Evolutionary conservation across 768 basidiomycete genomes (phyloP).

Genomic region (Lepiota subincarnata): DNA sequence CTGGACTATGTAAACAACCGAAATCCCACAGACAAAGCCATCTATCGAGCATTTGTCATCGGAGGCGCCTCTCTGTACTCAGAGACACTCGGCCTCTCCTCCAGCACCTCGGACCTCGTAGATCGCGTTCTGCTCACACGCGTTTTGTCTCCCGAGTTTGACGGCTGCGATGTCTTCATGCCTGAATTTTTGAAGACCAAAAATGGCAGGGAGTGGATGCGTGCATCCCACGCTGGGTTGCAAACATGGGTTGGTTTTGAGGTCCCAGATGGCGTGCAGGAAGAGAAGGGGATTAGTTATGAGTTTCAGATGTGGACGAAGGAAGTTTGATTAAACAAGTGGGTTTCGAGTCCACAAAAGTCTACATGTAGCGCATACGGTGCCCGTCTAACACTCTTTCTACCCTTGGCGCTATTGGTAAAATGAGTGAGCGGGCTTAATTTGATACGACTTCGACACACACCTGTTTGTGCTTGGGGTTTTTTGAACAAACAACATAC

Average conservation of each 20-base stretch:
- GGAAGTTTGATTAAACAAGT: constrained; percentile 7
- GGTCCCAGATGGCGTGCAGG: constrained; percentile 69
- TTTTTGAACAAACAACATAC: constrained; percentile 89
- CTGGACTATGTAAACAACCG: constrained; percentile 26
- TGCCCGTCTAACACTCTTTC: constrained; percentile 4
- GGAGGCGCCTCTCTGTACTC: constrained; percentile 88
- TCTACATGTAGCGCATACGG: background rate
- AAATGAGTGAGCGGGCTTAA: constrained; percentile 13
- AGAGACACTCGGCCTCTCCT: constrained; percentile 49
- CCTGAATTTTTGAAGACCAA: constrained; percentile 60
- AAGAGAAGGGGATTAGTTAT: constrained; percentile 81
- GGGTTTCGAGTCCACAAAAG: background rate
- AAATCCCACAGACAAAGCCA: constrained; percentile 7
- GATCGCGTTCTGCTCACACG: constrained; percentile 88
- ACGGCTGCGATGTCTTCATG: constrained; percentile 85
- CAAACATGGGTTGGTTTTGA: constrained; percentile 77
- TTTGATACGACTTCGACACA: constrained; percentile 16
- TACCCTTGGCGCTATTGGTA: constrained; percentile 62
- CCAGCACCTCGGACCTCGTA: constrained; percentile 39
- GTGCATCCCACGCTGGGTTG: constrained; percentile 59
- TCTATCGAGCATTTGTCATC: constrained; percentile 76
- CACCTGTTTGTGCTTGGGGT: constrained; percentile 98
- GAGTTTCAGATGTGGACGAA: constrained; percentile 95
- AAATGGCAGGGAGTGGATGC: constrained; percentile 44
- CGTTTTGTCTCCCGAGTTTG: constrained; percentile 67